These are phyloP conservation scores for Sporothrix globosa DNA, from an alignment of 2,329 filamentous ascomycete species.

Conservation along the genomic window DNA sequence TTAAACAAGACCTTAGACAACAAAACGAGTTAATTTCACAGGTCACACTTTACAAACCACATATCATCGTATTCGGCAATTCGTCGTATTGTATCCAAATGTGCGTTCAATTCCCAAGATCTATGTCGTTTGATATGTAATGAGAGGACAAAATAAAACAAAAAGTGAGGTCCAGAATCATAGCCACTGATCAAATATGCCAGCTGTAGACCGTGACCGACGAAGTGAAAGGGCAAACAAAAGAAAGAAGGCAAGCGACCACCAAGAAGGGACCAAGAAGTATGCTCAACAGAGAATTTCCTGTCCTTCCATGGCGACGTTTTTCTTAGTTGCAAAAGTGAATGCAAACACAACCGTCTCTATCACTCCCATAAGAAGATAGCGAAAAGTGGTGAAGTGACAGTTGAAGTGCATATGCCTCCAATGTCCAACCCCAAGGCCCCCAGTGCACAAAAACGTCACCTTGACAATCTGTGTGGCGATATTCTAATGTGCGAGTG, in stretches of 20 bases:
- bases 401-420: neutral
- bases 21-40: neutral
- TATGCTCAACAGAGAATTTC: neutral
- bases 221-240: slow-evolving; percentile 25
- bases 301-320: neutral
- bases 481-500: slow-evolving; percentile 2
- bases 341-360: neutral
- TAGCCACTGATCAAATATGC: neutral
- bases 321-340: neutral
- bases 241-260: slow-evolving; percentile 22
- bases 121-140: slow-evolving; percentile 22
- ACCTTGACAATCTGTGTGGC: slow-evolving; percentile 11
- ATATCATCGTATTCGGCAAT: neutral
- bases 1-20: neutral
- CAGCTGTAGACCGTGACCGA: neutral
- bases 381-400: neutral
- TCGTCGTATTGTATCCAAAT: slow-evolving; percentile 15
- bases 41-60: neutral
- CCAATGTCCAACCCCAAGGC: neutral
- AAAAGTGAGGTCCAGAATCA: neutral
- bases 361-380: neutral
- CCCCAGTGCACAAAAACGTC: neutral
- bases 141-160: neutral
- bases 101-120: slow-evolving; percentile 10
- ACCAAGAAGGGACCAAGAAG: neutral